phyloP scores from a whole-genome alignment of 208 protist species.

The Leishmania lainsoni region DNA sequence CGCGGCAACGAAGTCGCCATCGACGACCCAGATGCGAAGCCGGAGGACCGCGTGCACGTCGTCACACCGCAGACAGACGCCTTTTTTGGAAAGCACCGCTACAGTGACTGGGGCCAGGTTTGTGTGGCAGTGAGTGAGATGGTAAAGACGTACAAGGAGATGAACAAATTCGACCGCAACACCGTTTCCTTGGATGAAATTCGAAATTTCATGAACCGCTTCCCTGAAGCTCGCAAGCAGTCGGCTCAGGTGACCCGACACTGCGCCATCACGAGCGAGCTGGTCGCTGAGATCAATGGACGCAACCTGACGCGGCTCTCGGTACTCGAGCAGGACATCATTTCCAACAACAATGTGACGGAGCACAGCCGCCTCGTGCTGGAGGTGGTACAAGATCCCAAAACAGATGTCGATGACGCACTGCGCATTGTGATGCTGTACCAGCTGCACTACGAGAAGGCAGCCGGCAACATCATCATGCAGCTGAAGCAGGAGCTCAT shows the following conservation, averaged over 20 bases:
- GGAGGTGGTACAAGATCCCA: slow-evolving; percentile 81
- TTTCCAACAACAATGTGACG: slow-evolving; percentile 66
- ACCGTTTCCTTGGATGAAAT: slow-evolving; percentile 88
- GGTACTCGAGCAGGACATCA: slow-evolving; percentile 87
- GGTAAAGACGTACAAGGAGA: slow-evolving; percentile 95
- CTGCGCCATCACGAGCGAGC: slow-evolving; percentile 76
- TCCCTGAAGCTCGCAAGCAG: slow-evolving; percentile 82
- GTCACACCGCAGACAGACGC: slow-evolving; percentile 89
- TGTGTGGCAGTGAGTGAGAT: slow-evolving; percentile 94
- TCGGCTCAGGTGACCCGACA: slow-evolving; percentile 82
- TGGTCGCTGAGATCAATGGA: slow-evolving; percentile 81
- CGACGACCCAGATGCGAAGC: slow-evolving; percentile 71
- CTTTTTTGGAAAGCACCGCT: slow-evolving; percentile 96
- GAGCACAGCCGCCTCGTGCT: slow-evolving; percentile 81
- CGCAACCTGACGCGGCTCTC: slow-evolving; percentile 84
- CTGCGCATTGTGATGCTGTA: slow-evolving; percentile 84
- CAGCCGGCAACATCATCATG: slow-evolving; percentile 60
- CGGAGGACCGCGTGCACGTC: slow-evolving; percentile 77
- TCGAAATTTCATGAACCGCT: slow-evolving; percentile 85
- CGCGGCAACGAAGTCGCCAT: slow-evolving; percentile 92
- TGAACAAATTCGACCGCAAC: slow-evolving; percentile 83
- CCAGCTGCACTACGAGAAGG: slow-evolving; percentile 78
- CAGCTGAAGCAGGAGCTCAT: slow-evolving; percentile 68
- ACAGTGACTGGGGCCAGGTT: slow-evolving; percentile 97
- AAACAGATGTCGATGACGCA: slow-evolving; percentile 84